Base-by-base conservation (phyloP, 306 rosid genomes). In the Gastrolobium bilobum region DNA sequence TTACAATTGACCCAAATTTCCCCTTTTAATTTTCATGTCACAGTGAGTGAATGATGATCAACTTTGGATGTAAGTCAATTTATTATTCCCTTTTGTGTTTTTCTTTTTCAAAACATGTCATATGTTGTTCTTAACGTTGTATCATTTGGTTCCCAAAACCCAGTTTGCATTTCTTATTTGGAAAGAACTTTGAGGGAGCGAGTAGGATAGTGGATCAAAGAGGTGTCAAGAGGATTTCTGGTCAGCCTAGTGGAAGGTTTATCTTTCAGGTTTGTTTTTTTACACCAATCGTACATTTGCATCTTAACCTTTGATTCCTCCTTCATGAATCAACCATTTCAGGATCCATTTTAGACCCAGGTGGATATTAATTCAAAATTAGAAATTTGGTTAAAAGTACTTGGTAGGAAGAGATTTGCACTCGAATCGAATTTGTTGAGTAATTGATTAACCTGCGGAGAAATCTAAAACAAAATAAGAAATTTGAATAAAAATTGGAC, bases 101-200 rank as follows among this genome's bases (percentile, higher is more conserved):
- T 10, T 57, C 13, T 3, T 33, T 3, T 42, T 54, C n/a, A 51
- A 43, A 3, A 39, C 53, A 9, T 44, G 58, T 58, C 14, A 6
- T 65, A n/a, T 39, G 1, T 46, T 76, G 69, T 14, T 66, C 14
- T 51, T 76, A 4, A 69, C 13, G 9, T 46, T 52, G 54, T 33
- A 30, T 68, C 29, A 37, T 79, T 81, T 50, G 29, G 6, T 40
- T 56, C 50, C 11, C 4, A 44, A 69, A 30, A 47, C 73, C 15
- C 89, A 94, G 98, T 53, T 86, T 94, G 75, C 92, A 85, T 86
- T 92, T 94, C 91, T 76, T 94, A 84, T 94, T 91, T 73, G 99
- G 97, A 0, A 94, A 92, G 89, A 94, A 94, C 81, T 89, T 91
- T 54, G 97, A 94, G 84, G 88, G 94, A 79, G 97, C 99, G 13